Evolutionary conservation across 2,329 filamentous ascomycete species (phyloP), one percentile per base, ranked within the genome.

Genomic region (Orbilia ellipsospora): DNA sequence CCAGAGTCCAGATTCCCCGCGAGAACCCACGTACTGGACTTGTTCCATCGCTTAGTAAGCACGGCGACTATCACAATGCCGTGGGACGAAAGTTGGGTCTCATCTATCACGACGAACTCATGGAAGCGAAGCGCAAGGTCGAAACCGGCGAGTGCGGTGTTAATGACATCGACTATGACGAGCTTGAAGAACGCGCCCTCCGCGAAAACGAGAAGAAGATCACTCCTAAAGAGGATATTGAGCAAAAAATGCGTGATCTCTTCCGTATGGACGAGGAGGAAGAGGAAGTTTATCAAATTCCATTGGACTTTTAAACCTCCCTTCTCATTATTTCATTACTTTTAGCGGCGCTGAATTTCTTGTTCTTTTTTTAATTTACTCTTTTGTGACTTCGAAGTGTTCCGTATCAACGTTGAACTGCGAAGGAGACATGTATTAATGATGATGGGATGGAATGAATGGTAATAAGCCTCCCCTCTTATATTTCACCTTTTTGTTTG

Each of bases 241-340:
- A 74, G 42, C 23, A 61, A 6, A 66, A 60, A 8, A 63, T 74
- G 56, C 12, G 64, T n/a, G 70, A 63, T 12, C 51, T 76, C 13
- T 76, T 69, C 55, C 26, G 55, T 6, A 65, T 76, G 64, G 64
- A 70, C 15, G 65, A 76, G 2, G 73, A 73, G 31, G 68, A 75
- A 4, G 64, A 69, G 31, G 73, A 65, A n/a, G 60, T 76, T 48
- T 76, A 61, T 56, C 64, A 76, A 28, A 69, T 76, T 31, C 52
- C 73, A 23, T 51, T 66, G 44, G 64, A 76, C 40, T 59, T 61
- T 6, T 76, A 66, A 60, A 56, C 18, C 18, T 55, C 12, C 16
- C 48, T 18, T 59, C 10, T n/a, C 10, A 56, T 31, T 18, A 12
- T 52, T 52, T 62, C 16, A 50, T 23, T 16, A n/a, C 28, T 15